A percentile compares a stretch with the other conserved stretches of the same genome.
phyloP scores from a whole-genome alignment of 305 asterid species.

The Coffea humblotiana region DNA sequence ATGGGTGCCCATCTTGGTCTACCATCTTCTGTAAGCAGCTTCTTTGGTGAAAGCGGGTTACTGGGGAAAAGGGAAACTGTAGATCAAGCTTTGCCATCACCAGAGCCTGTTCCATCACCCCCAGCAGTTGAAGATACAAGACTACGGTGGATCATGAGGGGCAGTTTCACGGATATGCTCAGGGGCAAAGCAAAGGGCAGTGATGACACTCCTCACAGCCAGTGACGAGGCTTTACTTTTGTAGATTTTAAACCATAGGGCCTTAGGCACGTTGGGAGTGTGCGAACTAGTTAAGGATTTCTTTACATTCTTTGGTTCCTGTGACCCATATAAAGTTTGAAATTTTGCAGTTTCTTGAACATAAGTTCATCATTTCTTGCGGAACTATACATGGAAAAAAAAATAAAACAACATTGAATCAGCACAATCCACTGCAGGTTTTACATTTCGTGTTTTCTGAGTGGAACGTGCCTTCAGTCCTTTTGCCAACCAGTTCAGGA shows the following conservation, averaged over 20 bases:
- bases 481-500: background rate
- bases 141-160: slow-evolving; percentile 88
- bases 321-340: background rate
- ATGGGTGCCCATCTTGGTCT: slow-evolving; percentile 96
- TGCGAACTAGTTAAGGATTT: background rate
- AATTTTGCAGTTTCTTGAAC: slow-evolving; percentile 22
- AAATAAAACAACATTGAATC: background rate
- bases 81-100: slow-evolving; percentile 39
- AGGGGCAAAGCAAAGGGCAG: slow-evolving; percentile 68
- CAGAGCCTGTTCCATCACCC: slow-evolving; percentile 34
- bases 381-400: slow-evolving; percentile 1
- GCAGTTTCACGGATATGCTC: slow-evolving; percentile 86
- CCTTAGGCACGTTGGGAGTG: background rate
- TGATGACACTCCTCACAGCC: slow-evolving; percentile 53
- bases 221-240: slow-evolving; percentile 32
- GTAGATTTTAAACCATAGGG: slow-evolving; percentile 2
- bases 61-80: slow-evolving; percentile 72
- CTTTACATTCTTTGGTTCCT: background rate
- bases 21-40: slow-evolving; percentile 81
- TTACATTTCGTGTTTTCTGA: background rate
- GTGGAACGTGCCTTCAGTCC: background rate
- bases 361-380: background rate
- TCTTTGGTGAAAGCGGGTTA: slow-evolving; percentile 85
- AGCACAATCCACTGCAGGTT: too few species aligned
- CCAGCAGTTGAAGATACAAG: slow-evolving; percentile 82